Evolutionary conservation across 139 green algal species (phyloP).

Genomic region (Chlorella sp.): DNA sequence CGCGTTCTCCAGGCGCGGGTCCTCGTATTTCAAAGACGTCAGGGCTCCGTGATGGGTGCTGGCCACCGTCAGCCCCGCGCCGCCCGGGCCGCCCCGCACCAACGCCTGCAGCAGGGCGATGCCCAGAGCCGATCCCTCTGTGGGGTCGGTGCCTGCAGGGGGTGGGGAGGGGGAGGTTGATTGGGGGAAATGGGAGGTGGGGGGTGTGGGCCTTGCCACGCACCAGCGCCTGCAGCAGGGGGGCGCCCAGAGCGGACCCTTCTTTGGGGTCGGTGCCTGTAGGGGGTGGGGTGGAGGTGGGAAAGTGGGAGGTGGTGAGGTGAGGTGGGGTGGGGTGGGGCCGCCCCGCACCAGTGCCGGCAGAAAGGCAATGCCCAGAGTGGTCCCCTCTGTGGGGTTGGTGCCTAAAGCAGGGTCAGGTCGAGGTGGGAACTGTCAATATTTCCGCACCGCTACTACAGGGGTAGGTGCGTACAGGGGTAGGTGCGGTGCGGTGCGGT

Average conservation of each 20-base stretch:
- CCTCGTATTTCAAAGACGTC: slow-evolving; percentile 81
- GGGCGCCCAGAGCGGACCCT: slow-evolving; percentile 84
- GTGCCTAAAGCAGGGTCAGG: no score
- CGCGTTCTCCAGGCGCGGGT: slow-evolving; percentile 87
- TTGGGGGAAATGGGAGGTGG: neutral
- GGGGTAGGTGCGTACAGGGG: no score
- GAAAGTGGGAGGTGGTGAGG: neutral
- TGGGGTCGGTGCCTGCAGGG: slow-evolving; percentile 86
- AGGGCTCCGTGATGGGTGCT: slow-evolving; percentile 80
- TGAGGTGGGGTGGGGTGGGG: neutral
- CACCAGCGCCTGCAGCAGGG: neutral
- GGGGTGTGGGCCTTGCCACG: neutral
- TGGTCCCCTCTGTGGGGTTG: no score
- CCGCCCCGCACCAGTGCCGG: neutral
- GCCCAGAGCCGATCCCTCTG: slow-evolving; percentile 91
- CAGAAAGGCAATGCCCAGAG: neutral
- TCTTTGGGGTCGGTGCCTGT: slow-evolving; percentile 92
- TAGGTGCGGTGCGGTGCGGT: no score
- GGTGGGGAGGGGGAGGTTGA: no score
- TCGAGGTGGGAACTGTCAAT: no score
- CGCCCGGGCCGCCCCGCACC: slow-evolving; percentile 44
- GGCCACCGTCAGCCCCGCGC: slow-evolving; percentile 80
- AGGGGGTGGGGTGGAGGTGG: neutral
- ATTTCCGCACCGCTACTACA: no score
- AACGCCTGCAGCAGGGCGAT: slow-evolving; percentile 80